Conservation (phyloP, 176 grass and related monocot species). For the Elymus sibiricus region DNA sequence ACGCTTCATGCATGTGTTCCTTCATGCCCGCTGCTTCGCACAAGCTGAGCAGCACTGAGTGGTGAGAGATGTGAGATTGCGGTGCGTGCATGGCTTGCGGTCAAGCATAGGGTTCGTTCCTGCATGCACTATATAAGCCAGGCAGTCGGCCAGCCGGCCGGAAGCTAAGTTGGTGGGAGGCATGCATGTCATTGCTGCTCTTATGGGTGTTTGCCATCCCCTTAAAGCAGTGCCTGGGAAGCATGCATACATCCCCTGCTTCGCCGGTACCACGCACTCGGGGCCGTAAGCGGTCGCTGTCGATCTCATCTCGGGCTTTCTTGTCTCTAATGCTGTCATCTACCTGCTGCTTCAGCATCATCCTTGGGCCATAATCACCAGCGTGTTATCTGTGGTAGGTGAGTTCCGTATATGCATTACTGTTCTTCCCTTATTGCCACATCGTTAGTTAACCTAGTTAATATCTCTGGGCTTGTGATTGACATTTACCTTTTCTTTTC, state of each 20-base stretch:
- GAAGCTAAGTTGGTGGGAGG: constrained; percentile 86
- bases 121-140: constrained; percentile 68
- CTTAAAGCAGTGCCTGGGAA: constrained; percentile 60
- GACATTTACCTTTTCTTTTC: not conserved
- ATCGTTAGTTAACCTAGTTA: not conserved
- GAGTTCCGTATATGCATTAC: constrained; percentile 24
- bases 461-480: not conserved
- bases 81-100: constrained; percentile 38
- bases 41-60: constrained; percentile 21
- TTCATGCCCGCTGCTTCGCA: not conserved
- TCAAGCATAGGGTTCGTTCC: constrained; percentile 40
- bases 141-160: not conserved
- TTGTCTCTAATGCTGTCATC: constrained; percentile 46
- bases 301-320: constrained; percentile 30
- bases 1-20: constrained; percentile 8
- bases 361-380: constrained; percentile 45
- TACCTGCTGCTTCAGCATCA: constrained; percentile 31
- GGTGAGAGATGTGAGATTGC: constrained; percentile 29
- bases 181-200: constrained; percentile 40
- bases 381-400: constrained; percentile 34
- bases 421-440: constrained; percentile 34
- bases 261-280: constrained; percentile 32
- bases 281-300: constrained; percentile 33
- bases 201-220: constrained; percentile 40
- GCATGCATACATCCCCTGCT: constrained; percentile 26